phyloP scores from a whole-genome alignment of 768 basidiomycete species.

The Russula lepida region DNA sequence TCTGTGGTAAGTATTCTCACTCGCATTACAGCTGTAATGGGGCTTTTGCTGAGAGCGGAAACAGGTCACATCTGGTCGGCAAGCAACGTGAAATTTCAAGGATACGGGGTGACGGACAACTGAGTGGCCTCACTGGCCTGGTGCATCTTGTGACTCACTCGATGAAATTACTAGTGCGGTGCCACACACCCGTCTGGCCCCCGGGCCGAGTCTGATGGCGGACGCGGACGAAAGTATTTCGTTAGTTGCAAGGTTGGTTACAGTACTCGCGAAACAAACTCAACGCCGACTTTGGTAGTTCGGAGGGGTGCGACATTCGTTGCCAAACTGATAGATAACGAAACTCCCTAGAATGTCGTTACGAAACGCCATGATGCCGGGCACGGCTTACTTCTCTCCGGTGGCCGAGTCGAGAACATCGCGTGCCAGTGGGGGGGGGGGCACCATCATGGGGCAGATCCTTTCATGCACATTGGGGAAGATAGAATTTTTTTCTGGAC shows the following conservation, averaged over 20 bases:
- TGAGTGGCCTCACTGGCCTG: background rate
- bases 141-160: too few species aligned
- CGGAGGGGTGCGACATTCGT: background rate
- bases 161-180: background rate
- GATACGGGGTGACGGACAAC: background rate
- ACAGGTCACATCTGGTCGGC: background rate
- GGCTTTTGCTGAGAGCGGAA: background rate
- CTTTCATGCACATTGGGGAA: background rate
- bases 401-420: background rate
- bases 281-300: background rate
- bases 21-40: background rate
- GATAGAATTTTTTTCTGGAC: background rate
- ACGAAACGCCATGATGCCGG: background rate
- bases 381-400: background rate
- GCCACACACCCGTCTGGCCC: background rate
- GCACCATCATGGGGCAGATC: background rate
- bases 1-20: too few species aligned
- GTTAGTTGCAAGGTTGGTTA: background rate
- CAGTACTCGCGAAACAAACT: background rate
- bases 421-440: too few species aligned
- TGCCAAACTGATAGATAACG: background rate
- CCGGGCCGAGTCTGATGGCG: background rate
- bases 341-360: background rate
- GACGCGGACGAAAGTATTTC: background rate
- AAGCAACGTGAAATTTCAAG: background rate